Base-by-base conservation (phyloP, 179 eudicot genomes). In the Dionaea muscipula region DNA sequence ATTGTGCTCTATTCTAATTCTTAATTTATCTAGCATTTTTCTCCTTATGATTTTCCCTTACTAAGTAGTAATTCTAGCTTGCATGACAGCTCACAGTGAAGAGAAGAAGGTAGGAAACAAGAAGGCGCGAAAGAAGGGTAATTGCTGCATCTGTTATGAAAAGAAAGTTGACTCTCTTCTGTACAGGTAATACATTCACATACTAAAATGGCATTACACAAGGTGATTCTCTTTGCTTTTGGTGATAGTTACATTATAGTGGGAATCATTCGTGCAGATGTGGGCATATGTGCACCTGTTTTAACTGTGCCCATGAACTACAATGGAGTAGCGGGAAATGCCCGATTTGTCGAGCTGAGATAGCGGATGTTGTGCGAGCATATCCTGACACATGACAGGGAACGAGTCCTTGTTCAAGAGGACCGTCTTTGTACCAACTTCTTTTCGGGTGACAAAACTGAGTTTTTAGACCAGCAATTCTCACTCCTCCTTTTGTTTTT, bases 281-380 rank as follows among this genome's bases (percentile, higher is more conserved):
- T 63, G 96, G 96, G 59, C 94, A 88, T 57, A 88, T 88, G 91
- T 88, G 96, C 73, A 79, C 91, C 6, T 88, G 96, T 52, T 80
- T 71, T 66, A 54, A 72, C 14, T 88, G 96, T 51, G 94, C 85
- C 2, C 68, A 73, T 38, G 81, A 85, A 57, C 36, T 85, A 57
- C 85, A 68, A 55, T 56, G 80, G 75, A 68, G 79, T 35, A 75
- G 70, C 8, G 80, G 82, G 10, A 79, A 62, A 62, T 88, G 96
- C 44, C 94, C 96, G 7, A 68, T 78, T 27, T 88, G 91, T 36
- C 67, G 65, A 58, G 80, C 85, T 61, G 81, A 69, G 13, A 82
- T 88, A 28, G 10, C 70, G 24, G 96, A 88, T 62, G 79, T 82
- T 31, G 94, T 88, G 38, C 78, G 70, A 21, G 75, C 80, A 28